These are phyloP conservation scores for Cladophialophora carrionii DNA, from an alignment of 2,329 filamentous ascomycete species.

Conservation along the genomic window DNA sequence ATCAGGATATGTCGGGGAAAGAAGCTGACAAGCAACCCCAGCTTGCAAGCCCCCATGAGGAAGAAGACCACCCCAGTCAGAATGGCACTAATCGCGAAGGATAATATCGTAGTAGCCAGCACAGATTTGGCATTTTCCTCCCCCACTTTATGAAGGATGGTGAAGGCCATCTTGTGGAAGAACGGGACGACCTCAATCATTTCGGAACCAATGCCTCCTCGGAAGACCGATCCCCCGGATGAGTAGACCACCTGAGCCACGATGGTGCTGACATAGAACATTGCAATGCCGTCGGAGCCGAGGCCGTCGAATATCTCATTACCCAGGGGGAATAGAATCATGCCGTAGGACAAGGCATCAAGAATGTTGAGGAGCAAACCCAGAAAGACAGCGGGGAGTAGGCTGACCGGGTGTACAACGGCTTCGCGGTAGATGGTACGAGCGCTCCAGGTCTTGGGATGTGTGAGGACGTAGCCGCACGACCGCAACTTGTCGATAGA, in stretches of 20 bases:
- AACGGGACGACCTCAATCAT: slow-evolving; percentile 99
- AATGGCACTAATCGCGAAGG: slow-evolving; percentile 87
- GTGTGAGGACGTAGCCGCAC: slow-evolving; percentile 45
- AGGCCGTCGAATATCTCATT: slow-evolving; percentile 82
- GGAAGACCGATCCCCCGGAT: slow-evolving; percentile 80
- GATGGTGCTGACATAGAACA: slow-evolving; percentile 98
- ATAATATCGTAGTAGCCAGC: slow-evolving; percentile 89
- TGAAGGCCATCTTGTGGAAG: slow-evolving; percentile 97
- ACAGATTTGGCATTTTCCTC: slow-evolving; percentile 80
- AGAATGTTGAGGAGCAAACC: slow-evolving; percentile 89
- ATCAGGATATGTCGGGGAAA: slow-evolving; percentile 96
- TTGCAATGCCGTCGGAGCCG: slow-evolving; percentile 92
- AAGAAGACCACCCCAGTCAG: slow-evolving; percentile 92
- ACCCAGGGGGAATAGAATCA: slow-evolving; percentile 93
- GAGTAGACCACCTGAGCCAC: slow-evolving; percentile 91
- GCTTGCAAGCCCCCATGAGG: slow-evolving; percentile 79
- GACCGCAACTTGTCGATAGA: slow-evolving; percentile 19
- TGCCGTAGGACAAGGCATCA: slow-evolving; percentile 92
- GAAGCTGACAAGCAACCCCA: slow-evolving; percentile 93
- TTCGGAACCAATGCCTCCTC: slow-evolving; percentile 89
- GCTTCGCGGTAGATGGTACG: slow-evolving; percentile 65
- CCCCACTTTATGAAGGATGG: slow-evolving; percentile 77
- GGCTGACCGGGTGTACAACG: slow-evolving; percentile 68
- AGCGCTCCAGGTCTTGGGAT: slow-evolving; percentile 73
- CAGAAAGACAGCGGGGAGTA: slow-evolving; percentile 82